These are phyloP conservation scores for Toxoplasma gondii DNA, from an alignment of 169 alveolate species.

Conservation along the genomic window DNA sequence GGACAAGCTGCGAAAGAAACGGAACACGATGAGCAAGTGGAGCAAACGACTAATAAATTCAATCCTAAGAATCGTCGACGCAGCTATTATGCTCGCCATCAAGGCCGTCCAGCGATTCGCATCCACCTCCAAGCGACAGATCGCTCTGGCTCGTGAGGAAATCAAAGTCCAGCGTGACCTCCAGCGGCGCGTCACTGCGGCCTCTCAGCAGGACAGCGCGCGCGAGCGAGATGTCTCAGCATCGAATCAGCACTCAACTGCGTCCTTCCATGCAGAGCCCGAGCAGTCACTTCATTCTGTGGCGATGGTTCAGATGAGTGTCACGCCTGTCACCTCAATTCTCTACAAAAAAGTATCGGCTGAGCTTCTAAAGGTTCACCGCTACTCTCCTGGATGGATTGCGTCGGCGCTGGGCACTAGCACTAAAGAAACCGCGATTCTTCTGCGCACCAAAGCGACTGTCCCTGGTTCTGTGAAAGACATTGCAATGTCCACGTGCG, in stretches of 20 bases:
- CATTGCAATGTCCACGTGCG: slow-evolving; percentile 18
- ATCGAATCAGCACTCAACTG: neutral
- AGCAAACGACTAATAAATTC: neutral
- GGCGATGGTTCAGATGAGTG: neutral
- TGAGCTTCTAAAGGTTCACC: neutral
- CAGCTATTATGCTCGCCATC: neutral
- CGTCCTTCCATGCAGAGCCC: neutral
- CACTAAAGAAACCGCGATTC: neutral
- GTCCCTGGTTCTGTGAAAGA: slow-evolving; percentile 3
- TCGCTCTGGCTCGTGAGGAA: neutral
- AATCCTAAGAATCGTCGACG: neutral
- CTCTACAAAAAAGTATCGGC: neutral
- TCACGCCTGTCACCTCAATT: neutral
- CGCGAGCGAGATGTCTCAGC: neutral
- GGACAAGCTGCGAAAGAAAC: slow-evolving; percentile 12
- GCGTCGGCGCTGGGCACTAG: neutral
- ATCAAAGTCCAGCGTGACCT: neutral
- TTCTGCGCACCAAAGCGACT: neutral
- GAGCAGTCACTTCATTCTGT: neutral
- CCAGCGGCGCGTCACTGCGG: neutral
- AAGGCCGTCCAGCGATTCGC: neutral
- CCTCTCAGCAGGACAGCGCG: neutral
- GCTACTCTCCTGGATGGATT: neutral
- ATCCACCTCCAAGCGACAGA: neutral
- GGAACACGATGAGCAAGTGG: slow-evolving; percentile 6